Conservation (phyloP, 495 filamentous ascomycete genomes). For the Terfezia claveryi region DNA sequence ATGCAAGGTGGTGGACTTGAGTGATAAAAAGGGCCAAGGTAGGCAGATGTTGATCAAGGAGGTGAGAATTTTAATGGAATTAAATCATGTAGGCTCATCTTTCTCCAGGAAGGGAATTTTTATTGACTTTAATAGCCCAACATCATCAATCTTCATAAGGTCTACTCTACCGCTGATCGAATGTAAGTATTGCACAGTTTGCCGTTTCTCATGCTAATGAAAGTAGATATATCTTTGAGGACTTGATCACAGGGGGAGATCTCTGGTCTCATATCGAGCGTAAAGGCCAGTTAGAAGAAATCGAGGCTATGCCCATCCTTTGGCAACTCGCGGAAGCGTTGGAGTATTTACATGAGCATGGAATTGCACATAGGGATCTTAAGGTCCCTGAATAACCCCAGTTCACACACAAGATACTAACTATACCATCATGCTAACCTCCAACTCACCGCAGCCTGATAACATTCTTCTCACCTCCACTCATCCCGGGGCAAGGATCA, state of each 20-base stretch:
- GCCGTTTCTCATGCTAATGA: neutral
- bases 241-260: constrained; percentile 39
- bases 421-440: neutral
- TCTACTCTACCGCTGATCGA: constrained; percentile 20
- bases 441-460: constrained; percentile 25
- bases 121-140: constrained; percentile 21
- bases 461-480: constrained; percentile 39
- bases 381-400: constrained; percentile 21
- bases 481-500: constrained; percentile 25
- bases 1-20: constrained; percentile 29
- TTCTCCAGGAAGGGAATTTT: neutral
- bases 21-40: neutral
- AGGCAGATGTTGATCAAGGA: constrained; percentile 10
- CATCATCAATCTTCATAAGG: constrained; percentile 25
- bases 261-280: constrained; percentile 37
- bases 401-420: neutral
- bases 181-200: constrained; percentile 9
- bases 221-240: constrained; percentile 32
- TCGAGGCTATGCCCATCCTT: constrained; percentile 32
- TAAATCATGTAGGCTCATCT: constrained; percentile 21
- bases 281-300: constrained; percentile 26
- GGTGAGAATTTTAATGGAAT: constrained; percentile 21
- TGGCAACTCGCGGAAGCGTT: constrained; percentile 39
- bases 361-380: constrained; percentile 44
- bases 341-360: constrained; percentile 33